Evolutionary conservation across 805 yeast species (phyloP).

Genomic region (Candida insectorum): DNA sequence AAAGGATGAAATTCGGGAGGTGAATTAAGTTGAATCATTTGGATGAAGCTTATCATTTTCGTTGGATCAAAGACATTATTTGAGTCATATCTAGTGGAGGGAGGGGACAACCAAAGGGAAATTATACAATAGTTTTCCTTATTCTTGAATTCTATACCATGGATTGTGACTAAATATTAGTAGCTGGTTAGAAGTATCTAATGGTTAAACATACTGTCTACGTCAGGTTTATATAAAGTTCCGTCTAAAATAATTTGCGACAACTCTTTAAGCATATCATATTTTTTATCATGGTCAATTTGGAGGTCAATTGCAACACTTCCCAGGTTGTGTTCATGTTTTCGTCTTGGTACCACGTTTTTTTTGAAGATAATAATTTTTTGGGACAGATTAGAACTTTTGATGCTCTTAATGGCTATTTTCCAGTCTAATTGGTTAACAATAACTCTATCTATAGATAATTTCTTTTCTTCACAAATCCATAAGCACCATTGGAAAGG

Average conservation of each 20-base stretch:
- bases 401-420: constrained; percentile 1
- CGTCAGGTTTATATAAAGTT: constrained; percentile 4
- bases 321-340: constrained; percentile 9
- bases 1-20: background rate
- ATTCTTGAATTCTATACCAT: constrained; percentile 13
- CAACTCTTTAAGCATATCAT: constrained; percentile 10
- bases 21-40: background rate
- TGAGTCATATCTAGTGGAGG: constrained; percentile 5
- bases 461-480: background rate
- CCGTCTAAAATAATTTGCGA: constrained; percentile 10
- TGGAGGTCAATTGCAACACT: constrained; percentile 18
- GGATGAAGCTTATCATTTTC: constrained; percentile 1
- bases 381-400: constrained; percentile 1
- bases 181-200: constrained; percentile 1
- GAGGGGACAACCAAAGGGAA: constrained; percentile 17
- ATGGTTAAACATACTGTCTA: constrained; percentile 3
- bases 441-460: background rate
- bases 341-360: constrained; percentile 14
- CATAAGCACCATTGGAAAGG: constrained; percentile 16
- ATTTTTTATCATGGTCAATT: constrained; percentile 9
- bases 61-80: constrained; percentile 6
- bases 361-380: constrained; percentile 15
- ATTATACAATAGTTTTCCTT: constrained; percentile 10
- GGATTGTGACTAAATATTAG: constrained; percentile 12
- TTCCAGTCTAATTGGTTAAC: constrained; percentile 6